Conservation (phyloP, 345 rosid genomes). For the Rhodamnia rubescens region DNA sequence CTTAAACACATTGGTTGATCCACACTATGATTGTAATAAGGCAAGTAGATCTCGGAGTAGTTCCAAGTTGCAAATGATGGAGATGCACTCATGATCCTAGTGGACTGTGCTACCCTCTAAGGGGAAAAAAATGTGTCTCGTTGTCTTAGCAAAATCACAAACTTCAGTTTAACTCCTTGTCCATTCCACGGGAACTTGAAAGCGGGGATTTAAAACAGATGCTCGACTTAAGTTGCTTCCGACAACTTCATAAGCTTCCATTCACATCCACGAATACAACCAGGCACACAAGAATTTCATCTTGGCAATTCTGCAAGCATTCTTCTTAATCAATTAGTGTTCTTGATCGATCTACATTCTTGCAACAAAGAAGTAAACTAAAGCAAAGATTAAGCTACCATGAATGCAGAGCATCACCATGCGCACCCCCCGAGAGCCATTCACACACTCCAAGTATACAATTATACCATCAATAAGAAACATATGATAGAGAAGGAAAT, state of each 20-base stretch:
- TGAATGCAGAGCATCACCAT: neutral
- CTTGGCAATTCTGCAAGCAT: neutral
- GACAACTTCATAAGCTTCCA: neutral
- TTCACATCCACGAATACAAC: neutral
- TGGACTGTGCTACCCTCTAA: neutral
- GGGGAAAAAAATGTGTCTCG: neutral
- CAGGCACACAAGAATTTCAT: neutral
- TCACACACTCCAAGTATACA: neutral
- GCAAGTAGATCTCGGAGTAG: neutral
- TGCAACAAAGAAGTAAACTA: neutral
- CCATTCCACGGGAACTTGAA: neutral
- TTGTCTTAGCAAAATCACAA: neutral
- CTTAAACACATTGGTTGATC: neutral
- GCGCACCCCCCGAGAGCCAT: neutral
- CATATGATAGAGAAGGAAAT: neutral
- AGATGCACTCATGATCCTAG: neutral
- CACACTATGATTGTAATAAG: neutral
- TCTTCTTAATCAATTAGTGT: neutral
- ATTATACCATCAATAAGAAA: neutral
- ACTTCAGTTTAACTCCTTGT: neutral
- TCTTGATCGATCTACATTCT: neutral
- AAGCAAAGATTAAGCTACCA: neutral
- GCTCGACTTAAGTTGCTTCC: neutral
- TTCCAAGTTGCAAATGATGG: neutral
- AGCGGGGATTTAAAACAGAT: neutral